These are phyloP conservation scores for Nosema bombycis DNA, from an alignment of 371 early-diverging fungal genomes.

Conservation along the genomic window DNA sequence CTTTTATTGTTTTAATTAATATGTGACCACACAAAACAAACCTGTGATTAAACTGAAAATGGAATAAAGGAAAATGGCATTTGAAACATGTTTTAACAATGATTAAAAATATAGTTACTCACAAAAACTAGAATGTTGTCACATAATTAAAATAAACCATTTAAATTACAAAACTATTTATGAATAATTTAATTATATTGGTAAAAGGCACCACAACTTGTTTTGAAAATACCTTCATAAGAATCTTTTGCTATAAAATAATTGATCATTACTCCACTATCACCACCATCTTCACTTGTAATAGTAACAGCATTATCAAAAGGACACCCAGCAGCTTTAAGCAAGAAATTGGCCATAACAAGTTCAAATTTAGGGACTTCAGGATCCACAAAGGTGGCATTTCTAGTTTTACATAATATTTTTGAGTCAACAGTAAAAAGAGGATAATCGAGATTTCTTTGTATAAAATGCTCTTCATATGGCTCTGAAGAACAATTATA, in stretches of 20 bases:
- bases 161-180: too few species aligned
- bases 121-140: too few species aligned
- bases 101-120: too few species aligned
- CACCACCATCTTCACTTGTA: slow-evolving; percentile 32
- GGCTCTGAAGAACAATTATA: slow-evolving; percentile 25
- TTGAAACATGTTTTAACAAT: background rate
- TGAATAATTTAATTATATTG: too few species aligned
- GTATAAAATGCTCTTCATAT: slow-evolving; percentile 36
- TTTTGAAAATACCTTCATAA: slow-evolving; percentile 1
- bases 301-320: slow-evolving; percentile 24
- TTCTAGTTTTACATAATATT: slow-evolving; percentile 19
- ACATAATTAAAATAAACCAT: too few species aligned
- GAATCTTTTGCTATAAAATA: background rate
- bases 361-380: slow-evolving; percentile 37
- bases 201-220: background rate
- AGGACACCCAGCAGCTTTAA: slow-evolving; percentile 19
- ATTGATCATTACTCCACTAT: slow-evolving; percentile 17
- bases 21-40: too few species aligned
- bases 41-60: too few species aligned
- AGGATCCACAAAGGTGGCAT: slow-evolving; percentile 31
- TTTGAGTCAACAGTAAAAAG: slow-evolving; percentile 7
- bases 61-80: background rate
- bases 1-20: background rate
- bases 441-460: slow-evolving; percentile 15
- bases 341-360: slow-evolving; percentile 26